A percentile compares a stretch with the other conserved stretches of the same genome.
phyloP scores from a whole-genome alignment of 2,329 filamentous ascomycete species.

The Ophiobolus disseminans region DNA sequence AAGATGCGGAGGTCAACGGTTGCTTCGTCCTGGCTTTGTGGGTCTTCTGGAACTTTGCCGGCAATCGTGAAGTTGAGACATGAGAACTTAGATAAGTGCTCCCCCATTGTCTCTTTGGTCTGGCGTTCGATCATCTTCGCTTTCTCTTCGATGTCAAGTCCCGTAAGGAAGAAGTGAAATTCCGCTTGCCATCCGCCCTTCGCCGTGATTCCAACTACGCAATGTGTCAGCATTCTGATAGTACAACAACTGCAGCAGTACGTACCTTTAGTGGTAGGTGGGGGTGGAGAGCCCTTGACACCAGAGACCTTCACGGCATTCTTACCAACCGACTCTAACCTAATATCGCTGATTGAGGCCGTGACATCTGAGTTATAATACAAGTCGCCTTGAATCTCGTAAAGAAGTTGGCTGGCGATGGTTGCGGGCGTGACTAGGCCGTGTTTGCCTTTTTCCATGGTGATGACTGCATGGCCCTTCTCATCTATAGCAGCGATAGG shows the following conservation, averaged over 20 bases:
- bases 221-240: background rate
- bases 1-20: constrained; percentile 36
- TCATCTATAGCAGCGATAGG: constrained; percentile 56
- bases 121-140: constrained; percentile 51
- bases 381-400: constrained; percentile 53
- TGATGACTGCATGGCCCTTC: constrained; percentile 51
- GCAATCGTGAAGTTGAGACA: constrained; percentile 50
- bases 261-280: constrained; percentile 43
- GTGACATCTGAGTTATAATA: constrained; percentile 53
- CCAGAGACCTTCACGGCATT: constrained; percentile 44
- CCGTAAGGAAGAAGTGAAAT: constrained; percentile 54
- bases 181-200: constrained; percentile 56
- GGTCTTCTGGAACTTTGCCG: constrained; percentile 25
- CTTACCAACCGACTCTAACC: constrained; percentile 34
- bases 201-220: constrained; percentile 50
- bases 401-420: constrained; percentile 46
- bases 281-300: constrained; percentile 35
- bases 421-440: constrained; percentile 48
- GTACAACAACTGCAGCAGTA: background rate
- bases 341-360: constrained; percentile 45
- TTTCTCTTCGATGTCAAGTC: constrained; percentile 55
- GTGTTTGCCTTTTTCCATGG: constrained; percentile 34
- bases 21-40: constrained; percentile 29
- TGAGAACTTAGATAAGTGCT: constrained; percentile 47
- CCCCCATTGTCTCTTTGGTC: constrained; percentile 42